Percentiles rank a stretch among this genome's conserved stretches.
phyloP scores from a whole-genome alignment of 2,329 filamentous ascomycete species.

The Ophiostoma perfectum region DNA sequence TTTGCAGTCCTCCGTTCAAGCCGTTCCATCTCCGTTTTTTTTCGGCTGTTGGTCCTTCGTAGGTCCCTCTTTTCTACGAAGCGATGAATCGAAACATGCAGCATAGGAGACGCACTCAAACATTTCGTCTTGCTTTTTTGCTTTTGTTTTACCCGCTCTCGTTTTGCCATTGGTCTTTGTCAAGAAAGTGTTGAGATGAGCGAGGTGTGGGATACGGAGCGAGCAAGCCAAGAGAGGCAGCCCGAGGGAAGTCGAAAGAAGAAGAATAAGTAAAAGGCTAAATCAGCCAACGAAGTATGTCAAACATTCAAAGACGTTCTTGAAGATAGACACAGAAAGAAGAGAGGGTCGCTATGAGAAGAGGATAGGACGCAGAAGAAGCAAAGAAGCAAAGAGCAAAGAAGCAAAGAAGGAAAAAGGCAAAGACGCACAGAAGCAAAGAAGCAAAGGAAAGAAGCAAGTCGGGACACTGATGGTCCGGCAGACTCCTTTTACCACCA shows the following conservation, averaged over 20 bases:
- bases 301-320: no score
- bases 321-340: no score
- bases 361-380: neutral
- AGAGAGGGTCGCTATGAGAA: neutral
- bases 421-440: neutral
- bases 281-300: no score
- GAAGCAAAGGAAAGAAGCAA: neutral
- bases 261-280: no score
- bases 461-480: neutral
- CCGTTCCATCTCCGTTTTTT: neutral
- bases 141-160: neutral
- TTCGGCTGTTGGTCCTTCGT: neutral
- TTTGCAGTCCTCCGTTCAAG: neutral
- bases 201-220: no score
- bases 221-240: no score
- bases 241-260: no score
- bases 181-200: no score
- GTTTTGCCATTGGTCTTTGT: no score
- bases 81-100: neutral
- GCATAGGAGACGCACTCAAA: neutral
- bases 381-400: neutral
- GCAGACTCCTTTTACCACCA: neutral
- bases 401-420: no score
- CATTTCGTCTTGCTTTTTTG: neutral
- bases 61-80: neutral